Base-by-base conservation (phyloP, 2,329 filamentous ascomycete species). In the Cucurbitaria berberidis region DNA sequence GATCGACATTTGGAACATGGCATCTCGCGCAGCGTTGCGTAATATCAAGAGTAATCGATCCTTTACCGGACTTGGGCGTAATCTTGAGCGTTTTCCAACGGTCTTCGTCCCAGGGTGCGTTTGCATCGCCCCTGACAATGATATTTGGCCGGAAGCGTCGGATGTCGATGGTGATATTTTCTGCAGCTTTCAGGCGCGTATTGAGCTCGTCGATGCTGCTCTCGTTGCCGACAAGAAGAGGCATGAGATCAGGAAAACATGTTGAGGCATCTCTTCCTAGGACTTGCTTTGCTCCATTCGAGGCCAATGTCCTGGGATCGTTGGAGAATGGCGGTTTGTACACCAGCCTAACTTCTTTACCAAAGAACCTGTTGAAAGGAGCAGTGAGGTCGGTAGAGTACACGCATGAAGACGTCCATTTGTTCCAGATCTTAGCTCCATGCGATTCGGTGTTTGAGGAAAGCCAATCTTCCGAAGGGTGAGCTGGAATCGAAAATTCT, bases 1-100 rank as follows among this genome's bases (percentile, higher is more conserved):
- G 84, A 60, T 87, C 74, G n/a, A 87, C 85, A 69, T 87, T 88
- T 6, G 85, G 85, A 2, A 87, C 84, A 56, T 84, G 84, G 55
- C 85, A 88, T 18, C 85, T 73, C 29, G 84, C 80, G 64, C 85
- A 87, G 3, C 84, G 75, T 24, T 83, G 82, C 16, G 84, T 80
- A 26, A 86, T 79, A 67, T 88, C 85, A 29, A 87, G 61, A 21
- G 77, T 76, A 9, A 85, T 66, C 0, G 74, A 49, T 55, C 29
- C 44, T 27, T 11, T 27, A 4, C 46, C 49, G 10, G 48, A 18
- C 39, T 51, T 46, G 0, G 63, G 53, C 3, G 50, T 44, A 43
- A 85, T 79, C 9, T 80, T 76, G 0, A 88, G 73, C 3, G 79
- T 77, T 72, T 86, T 87, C 86, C 86, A 88, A 15, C 77, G 77